A percentile compares a stretch with the other conserved stretches of the same genome.
Conservation (phyloP, 208 protist genomes). For the Acanthamoeba pearcei region DNA sequence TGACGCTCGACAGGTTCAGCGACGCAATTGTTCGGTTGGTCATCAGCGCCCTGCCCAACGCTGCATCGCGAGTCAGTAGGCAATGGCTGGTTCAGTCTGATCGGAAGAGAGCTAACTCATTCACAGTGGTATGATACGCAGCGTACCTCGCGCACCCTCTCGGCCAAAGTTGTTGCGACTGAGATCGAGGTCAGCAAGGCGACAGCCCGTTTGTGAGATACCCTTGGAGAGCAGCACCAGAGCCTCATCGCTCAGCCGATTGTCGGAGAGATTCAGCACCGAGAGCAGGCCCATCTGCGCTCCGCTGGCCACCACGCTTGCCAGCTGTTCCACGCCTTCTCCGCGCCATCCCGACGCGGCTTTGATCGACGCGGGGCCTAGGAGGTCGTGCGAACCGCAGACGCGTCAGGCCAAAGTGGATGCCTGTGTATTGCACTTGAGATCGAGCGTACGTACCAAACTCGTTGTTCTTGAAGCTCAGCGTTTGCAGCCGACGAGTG, state of each 20-base stretch:
- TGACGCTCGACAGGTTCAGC: constrained; percentile 41
- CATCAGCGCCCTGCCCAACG: not conserved
- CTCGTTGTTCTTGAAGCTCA: constrained; percentile 47
- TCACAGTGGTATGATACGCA: not conserved
- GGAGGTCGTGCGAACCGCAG: too few species aligned
- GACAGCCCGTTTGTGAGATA: not conserved
- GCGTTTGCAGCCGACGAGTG: not conserved
- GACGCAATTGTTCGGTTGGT: constrained; percentile 12
- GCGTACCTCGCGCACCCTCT: constrained; percentile 18
- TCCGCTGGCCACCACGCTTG: constrained; percentile 22
- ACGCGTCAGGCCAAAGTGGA: not conserved
- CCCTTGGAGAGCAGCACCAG: constrained; percentile 63
- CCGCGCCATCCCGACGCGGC: constrained; percentile 1
- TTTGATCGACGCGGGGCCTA: not conserved
- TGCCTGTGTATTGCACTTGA: not conserved
- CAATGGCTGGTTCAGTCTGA: too few species aligned
- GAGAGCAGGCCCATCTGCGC: not conserved
- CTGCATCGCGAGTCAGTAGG: not conserved
- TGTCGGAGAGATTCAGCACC: constrained; percentile 6
- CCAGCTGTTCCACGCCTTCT: constrained; percentile 60
- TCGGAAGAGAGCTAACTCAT: not conserved
- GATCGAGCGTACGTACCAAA: not conserved
- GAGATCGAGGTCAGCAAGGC: constrained; percentile 2
- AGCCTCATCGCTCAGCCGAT: constrained; percentile 46
- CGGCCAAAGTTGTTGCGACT: constrained; percentile 63